Evolutionary conservation across 768 basidiomycete species (phyloP).

Genomic region (Podaxis pistillaris): DNA sequence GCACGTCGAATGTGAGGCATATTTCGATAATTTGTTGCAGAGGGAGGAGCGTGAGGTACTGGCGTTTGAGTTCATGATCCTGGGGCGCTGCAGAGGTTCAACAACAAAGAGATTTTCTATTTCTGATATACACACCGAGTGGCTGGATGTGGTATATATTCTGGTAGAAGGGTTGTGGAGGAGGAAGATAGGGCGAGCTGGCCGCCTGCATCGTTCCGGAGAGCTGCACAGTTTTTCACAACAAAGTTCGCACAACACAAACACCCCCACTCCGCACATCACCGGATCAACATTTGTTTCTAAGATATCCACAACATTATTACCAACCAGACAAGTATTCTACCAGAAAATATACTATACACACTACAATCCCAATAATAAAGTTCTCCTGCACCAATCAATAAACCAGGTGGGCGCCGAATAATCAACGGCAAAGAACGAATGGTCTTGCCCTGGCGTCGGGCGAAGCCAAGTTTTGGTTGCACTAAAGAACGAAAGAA

Average conservation of each 20-base stretch:
- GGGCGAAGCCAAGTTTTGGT: constrained; percentile 3
- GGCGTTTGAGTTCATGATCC: constrained; percentile 66
- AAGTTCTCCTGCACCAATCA: neutral
- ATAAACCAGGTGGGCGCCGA: neutral
- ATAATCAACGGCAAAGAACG: neutral
- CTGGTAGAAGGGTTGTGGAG: constrained; percentile 36
- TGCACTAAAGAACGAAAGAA: constrained; percentile 5
- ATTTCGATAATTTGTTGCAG: constrained; percentile 77
- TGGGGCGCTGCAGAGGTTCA: constrained; percentile 25
- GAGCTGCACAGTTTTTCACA: constrained; percentile 71
- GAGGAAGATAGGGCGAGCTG: constrained; percentile 36
- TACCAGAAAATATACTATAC: constrained; percentile 5
- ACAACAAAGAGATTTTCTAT: constrained; percentile 18
- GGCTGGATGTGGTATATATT: constrained; percentile 33
- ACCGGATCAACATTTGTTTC: constrained; percentile 9
- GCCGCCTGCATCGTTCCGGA: constrained; percentile 61
- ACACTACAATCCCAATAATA: constrained; percentile 2
- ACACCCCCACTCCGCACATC: constrained; percentile 10
- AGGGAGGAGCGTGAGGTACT: constrained; percentile 67
- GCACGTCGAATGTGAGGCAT: constrained; percentile 67
- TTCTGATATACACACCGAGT: constrained; percentile 23
- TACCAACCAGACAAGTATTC: neutral
- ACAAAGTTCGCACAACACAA: constrained; percentile 51
- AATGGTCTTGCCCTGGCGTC: neutral
- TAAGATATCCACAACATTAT: neutral